Conservation (phyloP, 1,284 basidiomycete species). For the Ceraceosorus bombacis region DNA sequence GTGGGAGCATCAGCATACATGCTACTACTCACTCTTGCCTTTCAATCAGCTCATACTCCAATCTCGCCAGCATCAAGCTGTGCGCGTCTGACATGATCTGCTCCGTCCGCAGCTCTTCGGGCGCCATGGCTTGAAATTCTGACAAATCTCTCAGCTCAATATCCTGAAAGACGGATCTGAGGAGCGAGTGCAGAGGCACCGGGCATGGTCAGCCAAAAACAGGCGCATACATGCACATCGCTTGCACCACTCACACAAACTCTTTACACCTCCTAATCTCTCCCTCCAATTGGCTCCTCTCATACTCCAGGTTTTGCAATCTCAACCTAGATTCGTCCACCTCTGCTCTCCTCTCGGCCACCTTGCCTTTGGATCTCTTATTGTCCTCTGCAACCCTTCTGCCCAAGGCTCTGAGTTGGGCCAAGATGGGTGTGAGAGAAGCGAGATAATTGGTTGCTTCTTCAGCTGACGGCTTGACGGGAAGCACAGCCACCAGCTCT, state of each 20-base stretch:
- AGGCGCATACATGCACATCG: background rate
- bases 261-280: background rate
- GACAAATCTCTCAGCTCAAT: conserved; percentile 1
- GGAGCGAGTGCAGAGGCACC: no score
- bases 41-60: conserved; percentile 8
- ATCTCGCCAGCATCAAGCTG: conserved; percentile 4
- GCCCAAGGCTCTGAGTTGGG: no score
- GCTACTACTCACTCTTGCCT: background rate
- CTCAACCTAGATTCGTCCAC: background rate
- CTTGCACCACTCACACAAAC: background rate
- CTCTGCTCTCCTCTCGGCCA: no score
- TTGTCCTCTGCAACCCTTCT: no score
- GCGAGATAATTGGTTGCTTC: no score
- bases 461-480: no score
- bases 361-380: no score
- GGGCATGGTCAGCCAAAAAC: background rate
- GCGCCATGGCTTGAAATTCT: background rate
- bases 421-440: no score
- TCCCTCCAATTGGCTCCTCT: background rate
- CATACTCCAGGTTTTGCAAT: background rate
- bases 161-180: conserved; percentile 7
- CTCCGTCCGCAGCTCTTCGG: background rate
- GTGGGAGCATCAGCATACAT: background rate
- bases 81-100: conserved; percentile 1
- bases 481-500: no score